These are phyloP conservation scores for Whalleya microplaca DNA, from an alignment of 2,329 filamentous ascomycete species.

Conservation along the genomic window DNA sequence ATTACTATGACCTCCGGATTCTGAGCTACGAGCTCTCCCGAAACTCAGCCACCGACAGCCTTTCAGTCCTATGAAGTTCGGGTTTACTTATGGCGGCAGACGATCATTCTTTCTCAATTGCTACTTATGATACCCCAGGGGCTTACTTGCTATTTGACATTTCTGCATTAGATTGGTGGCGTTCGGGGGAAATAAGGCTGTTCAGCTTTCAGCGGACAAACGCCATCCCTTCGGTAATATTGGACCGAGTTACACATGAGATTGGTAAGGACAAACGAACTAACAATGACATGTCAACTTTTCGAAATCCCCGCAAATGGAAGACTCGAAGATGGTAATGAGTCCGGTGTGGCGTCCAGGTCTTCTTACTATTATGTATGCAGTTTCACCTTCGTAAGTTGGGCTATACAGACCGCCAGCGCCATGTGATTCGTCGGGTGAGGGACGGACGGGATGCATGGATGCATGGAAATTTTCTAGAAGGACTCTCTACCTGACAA, in stretches of 20 bases:
- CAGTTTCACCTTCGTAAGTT: no score
- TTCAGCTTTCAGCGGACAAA: background rate
- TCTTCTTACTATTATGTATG: no score
- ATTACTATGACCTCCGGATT: slow-evolving; percentile 72
- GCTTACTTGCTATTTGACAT: background rate
- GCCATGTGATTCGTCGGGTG: no score
- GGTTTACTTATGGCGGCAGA: background rate
- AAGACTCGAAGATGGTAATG: background rate
- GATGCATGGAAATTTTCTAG: slow-evolving; percentile 5
- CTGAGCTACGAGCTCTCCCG: slow-evolving; percentile 69
- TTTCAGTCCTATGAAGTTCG: slow-evolving; percentile 29
- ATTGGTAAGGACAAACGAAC: no score
- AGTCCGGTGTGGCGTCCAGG: no score
- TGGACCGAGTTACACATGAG: no score
- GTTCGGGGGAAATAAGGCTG: background rate
- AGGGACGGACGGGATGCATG: background rate
- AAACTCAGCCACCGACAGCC: slow-evolving; percentile 37
- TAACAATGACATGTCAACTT: no score
- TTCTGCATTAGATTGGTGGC: slow-evolving; percentile 8
- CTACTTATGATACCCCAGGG: slow-evolving; percentile 20
- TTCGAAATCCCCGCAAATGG: no score
- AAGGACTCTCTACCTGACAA: slow-evolving; percentile 3
- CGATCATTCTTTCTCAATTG: slow-evolving; percentile 1
- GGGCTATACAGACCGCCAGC: no score
- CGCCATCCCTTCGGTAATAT: background rate